These are phyloP conservation scores for Alectoria sarmentosa DNA, from an alignment of 495 filamentous ascomycete species.

Conservation along the genomic window DNA sequence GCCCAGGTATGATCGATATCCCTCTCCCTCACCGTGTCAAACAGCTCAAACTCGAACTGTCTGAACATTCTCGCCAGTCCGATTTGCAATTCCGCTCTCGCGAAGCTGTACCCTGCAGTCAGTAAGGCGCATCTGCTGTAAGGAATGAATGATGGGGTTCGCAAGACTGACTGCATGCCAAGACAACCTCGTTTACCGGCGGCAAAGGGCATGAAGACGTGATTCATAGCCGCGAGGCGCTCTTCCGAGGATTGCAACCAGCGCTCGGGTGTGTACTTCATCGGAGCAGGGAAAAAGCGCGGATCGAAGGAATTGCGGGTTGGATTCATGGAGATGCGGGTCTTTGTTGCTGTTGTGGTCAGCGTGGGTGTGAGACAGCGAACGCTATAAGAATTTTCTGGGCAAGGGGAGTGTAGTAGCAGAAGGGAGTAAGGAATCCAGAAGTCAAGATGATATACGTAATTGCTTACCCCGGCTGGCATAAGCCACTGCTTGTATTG, in stretches of 20 bases:
- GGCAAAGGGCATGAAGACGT: slow-evolving; percentile 38
- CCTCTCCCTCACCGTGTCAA: slow-evolving; percentile 27
- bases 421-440: not conserved
- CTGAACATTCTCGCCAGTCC: slow-evolving; percentile 33
- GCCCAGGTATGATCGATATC: slow-evolving; percentile 25
- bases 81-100: slow-evolving; percentile 40
- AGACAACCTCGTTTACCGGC: slow-evolving; percentile 39
- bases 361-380: too few species aligned
- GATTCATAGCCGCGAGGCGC: slow-evolving; percentile 23
- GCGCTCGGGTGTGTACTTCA: slow-evolving; percentile 42
- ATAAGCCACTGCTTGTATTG: slow-evolving; percentile 36
- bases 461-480: slow-evolving; percentile 30
- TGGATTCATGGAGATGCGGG: not conserved
- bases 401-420: not conserved
- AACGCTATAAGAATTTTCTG: not conserved
- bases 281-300: slow-evolving; percentile 41
- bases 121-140: too few species aligned
- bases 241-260: slow-evolving; percentile 33
- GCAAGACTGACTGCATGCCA: slow-evolving; percentile 25
- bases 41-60: slow-evolving; percentile 36
- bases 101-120: slow-evolving; percentile 29
- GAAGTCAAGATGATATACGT: slow-evolving; percentile 38
- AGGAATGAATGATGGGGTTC: not conserved
- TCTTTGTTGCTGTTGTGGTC: not conserved
- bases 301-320: slow-evolving; percentile 34